Evolutionary conservation across 2,329 filamentous ascomycete species (phyloP), one percentile per base, ranked within the genome.

Genomic region (Monascus ruber): DNA sequence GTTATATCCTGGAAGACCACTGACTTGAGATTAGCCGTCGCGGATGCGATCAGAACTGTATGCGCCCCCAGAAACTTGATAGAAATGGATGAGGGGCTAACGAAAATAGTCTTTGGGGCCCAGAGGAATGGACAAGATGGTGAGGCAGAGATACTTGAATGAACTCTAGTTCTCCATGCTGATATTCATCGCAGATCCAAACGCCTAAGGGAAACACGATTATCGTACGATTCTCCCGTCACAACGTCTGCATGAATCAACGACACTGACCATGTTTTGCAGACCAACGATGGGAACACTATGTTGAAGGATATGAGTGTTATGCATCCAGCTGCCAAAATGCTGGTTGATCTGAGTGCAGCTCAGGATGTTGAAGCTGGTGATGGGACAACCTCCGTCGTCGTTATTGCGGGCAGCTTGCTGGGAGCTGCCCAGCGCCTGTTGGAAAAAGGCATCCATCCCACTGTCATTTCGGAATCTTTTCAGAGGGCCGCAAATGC

Each of bases 241-340:
- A 17, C 41, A 39, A 37, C 38, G 33, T 35, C 27, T 38, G 37
- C 32, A 25, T 26, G 38, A 29, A 35, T 35, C 40, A 43, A 35
- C 40, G 43, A 35, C 33, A 39, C 62, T 61, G 50, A 66, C 47
- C 45, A 25, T 24, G 29, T 44, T 45, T 44, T 47, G 45, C 48
- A 71, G 68, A 98, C 91, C 59, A 98, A 98, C 73, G 91, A 98
- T 68, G 91, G 91, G 64, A 94, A 93, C 71, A 98, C 91, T 42
- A 98, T 98, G 89, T 71, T 98, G 59, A 94, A 85, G 71, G 89
- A 89, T 72, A 96, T 98, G 91, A 84, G 85, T 49, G 91, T 98
- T 51, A 87, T 98, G 83, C 91, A 98, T 62, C 91, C 91, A n/a
- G 94, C 93, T 36, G 91, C 91, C 37, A 95, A 94, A 72, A 98